Percentiles rank a stretch among this genome's conserved stretches.
phyloP scores from a whole-genome alignment of 1,284 basidiomycete species.

The Fereydounia khargensis region DNA sequence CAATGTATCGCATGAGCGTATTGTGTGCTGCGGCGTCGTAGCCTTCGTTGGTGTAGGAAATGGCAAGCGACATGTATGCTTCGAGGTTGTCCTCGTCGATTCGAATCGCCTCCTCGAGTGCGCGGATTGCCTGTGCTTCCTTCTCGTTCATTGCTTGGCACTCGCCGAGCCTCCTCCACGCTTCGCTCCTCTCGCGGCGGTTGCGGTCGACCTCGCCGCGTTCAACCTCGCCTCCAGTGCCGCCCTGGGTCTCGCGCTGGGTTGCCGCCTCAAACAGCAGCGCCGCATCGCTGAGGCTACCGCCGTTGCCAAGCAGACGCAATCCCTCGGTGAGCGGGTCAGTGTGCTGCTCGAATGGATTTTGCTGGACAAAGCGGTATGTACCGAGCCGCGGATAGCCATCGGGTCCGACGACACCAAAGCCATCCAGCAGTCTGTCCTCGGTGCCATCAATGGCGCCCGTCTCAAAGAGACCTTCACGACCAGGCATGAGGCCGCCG shows the following conservation, averaged over 20 bases:
- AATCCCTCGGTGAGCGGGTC: constrained; percentile 63
- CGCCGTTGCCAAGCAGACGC: constrained; percentile 70
- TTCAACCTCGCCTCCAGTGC: constrained; percentile 65
- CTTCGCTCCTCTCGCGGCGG: constrained; percentile 65
- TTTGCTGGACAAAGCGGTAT: constrained; percentile 58
- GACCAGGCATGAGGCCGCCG: constrained; percentile 48
- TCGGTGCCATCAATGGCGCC: constrained; percentile 49
- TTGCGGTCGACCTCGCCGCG: constrained; percentile 62
- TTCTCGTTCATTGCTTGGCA: constrained; percentile 92
- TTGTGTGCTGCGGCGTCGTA: constrained; percentile 83
- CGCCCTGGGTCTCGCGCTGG: constrained; percentile 36
- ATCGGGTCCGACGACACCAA: constrained; percentile 42
- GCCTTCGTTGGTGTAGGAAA: constrained; percentile 94
- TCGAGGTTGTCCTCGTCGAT: constrained; percentile 74
- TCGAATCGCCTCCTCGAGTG: constrained; percentile 62
- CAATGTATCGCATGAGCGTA: constrained; percentile 84
- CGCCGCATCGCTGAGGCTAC: constrained; percentile 79
- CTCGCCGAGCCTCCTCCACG: constrained; percentile 91
- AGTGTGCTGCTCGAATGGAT: constrained; percentile 67
- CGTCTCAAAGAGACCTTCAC: constrained; percentile 35
- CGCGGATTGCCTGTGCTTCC: constrained; percentile 63
- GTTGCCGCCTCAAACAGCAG: constrained; percentile 80
- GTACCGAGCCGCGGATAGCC: constrained; percentile 50
- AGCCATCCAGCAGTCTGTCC: constrained; percentile 40
- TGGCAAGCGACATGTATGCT: constrained; percentile 66